phyloP scores from a whole-genome alignment of 208 protist species.

The Trypanosoma grayi region DNA sequence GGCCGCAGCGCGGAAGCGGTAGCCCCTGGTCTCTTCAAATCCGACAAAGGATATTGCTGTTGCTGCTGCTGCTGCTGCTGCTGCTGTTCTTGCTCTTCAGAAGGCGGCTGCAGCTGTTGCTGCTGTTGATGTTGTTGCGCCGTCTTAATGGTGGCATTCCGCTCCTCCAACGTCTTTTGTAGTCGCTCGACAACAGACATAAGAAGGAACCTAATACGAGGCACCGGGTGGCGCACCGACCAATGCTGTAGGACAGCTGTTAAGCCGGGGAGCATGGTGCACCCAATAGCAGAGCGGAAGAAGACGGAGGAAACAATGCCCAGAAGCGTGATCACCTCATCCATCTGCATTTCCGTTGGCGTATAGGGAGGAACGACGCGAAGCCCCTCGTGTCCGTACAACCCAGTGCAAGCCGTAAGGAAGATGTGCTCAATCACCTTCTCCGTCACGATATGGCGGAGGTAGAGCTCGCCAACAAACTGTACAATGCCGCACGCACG shows the following conservation, averaged over 20 bases:
- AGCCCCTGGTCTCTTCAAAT: not conserved
- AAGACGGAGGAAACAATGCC: constrained; percentile 40
- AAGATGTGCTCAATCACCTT: constrained; percentile 66
- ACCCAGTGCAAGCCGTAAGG: constrained; percentile 42
- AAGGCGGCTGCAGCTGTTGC: constrained; percentile 4
- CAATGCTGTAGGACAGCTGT: constrained; percentile 60
- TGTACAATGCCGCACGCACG: constrained; percentile 67
- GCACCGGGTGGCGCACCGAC: constrained; percentile 52
- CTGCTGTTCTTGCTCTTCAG: not conserved
- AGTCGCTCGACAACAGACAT: constrained; percentile 53
- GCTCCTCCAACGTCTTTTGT: constrained; percentile 24
- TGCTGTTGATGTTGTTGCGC: constrained; percentile 5
- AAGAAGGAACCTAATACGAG: constrained; percentile 67
- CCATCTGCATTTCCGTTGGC: constrained; percentile 67
- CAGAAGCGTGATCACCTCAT: constrained; percentile 62
- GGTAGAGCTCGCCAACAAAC: constrained; percentile 78
- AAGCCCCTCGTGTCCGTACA: constrained; percentile 37
- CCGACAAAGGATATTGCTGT: not conserved
- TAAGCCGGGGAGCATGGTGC: constrained; percentile 36
- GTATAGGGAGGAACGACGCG: constrained; percentile 50
- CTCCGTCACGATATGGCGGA: constrained; percentile 56
- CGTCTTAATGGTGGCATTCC: not conserved
- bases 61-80: constrained; percentile 9
- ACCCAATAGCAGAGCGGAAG: constrained; percentile 44
- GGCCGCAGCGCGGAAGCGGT: not conserved